Conservation (phyloP, 495 filamentous ascomycete genomes). For the Pyrenula massariospora region DNA sequence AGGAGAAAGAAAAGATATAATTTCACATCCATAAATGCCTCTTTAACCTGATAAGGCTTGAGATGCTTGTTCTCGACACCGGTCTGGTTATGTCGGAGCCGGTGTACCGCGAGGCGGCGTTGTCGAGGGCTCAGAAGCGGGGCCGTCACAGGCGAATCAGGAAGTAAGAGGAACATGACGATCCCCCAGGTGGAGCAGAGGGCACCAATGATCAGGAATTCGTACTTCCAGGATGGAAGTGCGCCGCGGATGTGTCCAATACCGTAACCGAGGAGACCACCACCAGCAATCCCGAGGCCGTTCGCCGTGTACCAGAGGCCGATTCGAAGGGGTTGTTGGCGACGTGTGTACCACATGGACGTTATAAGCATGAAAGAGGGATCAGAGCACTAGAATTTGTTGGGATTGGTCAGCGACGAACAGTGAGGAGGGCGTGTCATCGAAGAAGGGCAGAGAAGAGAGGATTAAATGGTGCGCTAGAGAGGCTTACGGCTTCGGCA, state of each 20-base stretch:
- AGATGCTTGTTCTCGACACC: conserved; percentile 55
- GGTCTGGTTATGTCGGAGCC: conserved; percentile 48
- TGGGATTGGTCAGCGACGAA: too few relatives aligned
- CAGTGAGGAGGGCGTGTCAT: too few relatives aligned
- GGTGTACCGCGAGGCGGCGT: conserved; percentile 45
- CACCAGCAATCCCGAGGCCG: conserved; percentile 44
- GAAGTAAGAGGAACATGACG: conserved; percentile 47
- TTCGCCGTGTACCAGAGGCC: conserved; percentile 51
- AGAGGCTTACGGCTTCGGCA: conserved; percentile 48
- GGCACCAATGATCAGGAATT: conserved; percentile 42
- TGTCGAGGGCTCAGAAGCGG: conserved; percentile 44
- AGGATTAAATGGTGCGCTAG: conserved; percentile 26
- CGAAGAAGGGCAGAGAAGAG: too few relatives aligned
- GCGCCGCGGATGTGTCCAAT: conserved; percentile 42
- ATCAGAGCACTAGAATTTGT: too few relatives aligned
- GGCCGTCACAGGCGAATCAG: conserved; percentile 51
- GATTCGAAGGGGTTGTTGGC: conserved; percentile 47
- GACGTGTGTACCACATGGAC: conserved; percentile 39
- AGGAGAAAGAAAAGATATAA: conserved; percentile 50
- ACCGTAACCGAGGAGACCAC: conserved; percentile 47
- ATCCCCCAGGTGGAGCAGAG: conserved; percentile 45
- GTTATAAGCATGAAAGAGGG: conserved; percentile 26
- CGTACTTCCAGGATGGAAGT: conserved; percentile 45
- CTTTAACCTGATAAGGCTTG: conserved; percentile 44
- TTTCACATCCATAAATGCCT: conserved; percentile 49